A percentile compares a stretch with the other conserved stretches of the same genome.
phyloP scores from a whole-genome alignment of 139 green algal genomes.

The Chlorella ohadii region DNA sequence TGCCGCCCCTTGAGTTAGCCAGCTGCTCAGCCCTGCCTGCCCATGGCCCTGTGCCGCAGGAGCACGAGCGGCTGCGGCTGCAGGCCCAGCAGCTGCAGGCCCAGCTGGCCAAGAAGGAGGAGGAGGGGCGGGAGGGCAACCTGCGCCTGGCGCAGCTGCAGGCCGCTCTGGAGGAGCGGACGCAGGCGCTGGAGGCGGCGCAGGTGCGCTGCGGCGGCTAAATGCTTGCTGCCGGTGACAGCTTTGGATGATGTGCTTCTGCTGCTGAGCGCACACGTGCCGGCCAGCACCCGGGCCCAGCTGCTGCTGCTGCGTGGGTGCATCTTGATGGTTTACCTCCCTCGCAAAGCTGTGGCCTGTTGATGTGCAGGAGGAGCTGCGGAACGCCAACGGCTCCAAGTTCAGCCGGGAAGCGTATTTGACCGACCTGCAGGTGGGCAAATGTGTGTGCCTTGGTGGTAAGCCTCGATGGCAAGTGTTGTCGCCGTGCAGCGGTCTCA shows the following conservation, averaged over 20 bases:
- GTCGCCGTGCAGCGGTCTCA: too few relatives aligned
- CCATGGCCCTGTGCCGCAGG: background rate
- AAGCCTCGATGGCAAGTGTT: too few relatives aligned
- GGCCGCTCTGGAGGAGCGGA: slow-evolving; percentile 14
- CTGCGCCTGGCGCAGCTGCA: background rate
- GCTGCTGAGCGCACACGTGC: background rate
- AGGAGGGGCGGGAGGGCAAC: slow-evolving; percentile 13
- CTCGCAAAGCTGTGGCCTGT: background rate
- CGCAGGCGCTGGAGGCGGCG: background rate
- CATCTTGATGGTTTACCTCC: too few relatives aligned
- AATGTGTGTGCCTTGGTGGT: too few relatives aligned
- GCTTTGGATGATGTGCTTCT: too few relatives aligned
- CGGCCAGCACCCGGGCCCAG: too few relatives aligned
- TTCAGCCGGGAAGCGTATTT: slow-evolving; percentile 1
- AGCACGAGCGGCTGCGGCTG: slow-evolving; percentile 5
- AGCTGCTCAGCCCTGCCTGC: background rate
- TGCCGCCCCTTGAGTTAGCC: background rate
- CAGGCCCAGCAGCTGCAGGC: slow-evolving; percentile 21
- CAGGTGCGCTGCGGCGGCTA: background rate
- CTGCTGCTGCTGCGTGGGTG: too few relatives aligned
- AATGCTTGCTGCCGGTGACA: too few relatives aligned
- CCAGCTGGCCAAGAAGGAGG: slow-evolving; percentile 22
- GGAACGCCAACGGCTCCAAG: background rate
- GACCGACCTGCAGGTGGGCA: slow-evolving; percentile 7
- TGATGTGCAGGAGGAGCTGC: slow-evolving; percentile 1